Evolutionary conservation across 2,329 filamentous ascomycete species (phyloP).

Genomic region (Diaporthe sp.): DNA sequence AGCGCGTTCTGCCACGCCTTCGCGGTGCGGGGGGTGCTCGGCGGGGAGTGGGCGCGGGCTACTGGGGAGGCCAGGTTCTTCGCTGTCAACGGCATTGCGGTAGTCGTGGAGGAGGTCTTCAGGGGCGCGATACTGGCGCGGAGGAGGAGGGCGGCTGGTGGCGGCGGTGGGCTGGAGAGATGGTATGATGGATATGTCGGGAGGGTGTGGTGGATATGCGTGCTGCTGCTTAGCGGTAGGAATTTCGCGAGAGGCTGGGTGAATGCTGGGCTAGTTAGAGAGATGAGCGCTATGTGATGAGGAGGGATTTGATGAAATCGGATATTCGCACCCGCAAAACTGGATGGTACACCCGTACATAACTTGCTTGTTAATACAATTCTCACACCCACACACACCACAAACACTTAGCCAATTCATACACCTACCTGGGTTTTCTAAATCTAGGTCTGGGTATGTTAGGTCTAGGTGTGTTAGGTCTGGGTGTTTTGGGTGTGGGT

Average conservation of each 20-base stretch:
- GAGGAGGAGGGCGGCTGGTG: conserved; percentile 38
- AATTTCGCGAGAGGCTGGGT: conserved; percentile 59
- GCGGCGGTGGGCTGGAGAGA: conserved; percentile 29
- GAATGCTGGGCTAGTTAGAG: conserved; percentile 52
- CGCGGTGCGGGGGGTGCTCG: conserved; percentile 54
- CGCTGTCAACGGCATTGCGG: conserved; percentile 48
- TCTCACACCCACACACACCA: no score
- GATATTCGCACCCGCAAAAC: no score
- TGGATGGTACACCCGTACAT: no score
- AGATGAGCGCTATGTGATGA: conserved; percentile 38
- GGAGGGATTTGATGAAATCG: no score
- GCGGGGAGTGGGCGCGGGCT: conserved; percentile 49
- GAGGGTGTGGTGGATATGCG: conserved; percentile 54
- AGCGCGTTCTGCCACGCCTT: conserved; percentile 56
- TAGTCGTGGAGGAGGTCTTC: conserved; percentile 47
- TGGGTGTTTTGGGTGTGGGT: no score
- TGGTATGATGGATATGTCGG: conserved; percentile 51
- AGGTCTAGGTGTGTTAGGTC: no score
- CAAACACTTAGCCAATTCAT: no score
- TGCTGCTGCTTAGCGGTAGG: conserved; percentile 54
- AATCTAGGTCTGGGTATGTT: no score
- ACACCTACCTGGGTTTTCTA: no score
- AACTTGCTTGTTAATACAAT: no score
- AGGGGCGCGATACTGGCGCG: conserved; percentile 39
- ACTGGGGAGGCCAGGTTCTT: conserved; percentile 50